These are phyloP conservation scores for Fusarium coffeatum DNA, from an alignment of 2,329 filamentous ascomycete genomes.

Conservation along the genomic window DNA sequence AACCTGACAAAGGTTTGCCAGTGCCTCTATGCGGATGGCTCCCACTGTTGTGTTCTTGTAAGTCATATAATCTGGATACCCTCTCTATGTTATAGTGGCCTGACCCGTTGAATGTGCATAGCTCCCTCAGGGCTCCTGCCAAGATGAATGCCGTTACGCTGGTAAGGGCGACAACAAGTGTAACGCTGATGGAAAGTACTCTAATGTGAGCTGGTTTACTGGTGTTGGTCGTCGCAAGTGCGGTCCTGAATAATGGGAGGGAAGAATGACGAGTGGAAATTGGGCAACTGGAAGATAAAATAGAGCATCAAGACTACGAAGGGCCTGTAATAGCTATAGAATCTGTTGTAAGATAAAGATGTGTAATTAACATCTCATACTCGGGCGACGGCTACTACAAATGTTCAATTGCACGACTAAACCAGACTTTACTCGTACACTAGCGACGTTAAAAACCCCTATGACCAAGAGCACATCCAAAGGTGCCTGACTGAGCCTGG, in stretches of 20 bases:
- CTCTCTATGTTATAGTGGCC: background rate
- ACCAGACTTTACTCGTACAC: accelerated
- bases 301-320: background rate
- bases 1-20: background rate
- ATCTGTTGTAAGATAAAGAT: accelerated
- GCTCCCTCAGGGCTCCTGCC: background rate
- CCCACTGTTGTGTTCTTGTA: background rate
- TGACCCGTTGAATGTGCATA: accelerated
- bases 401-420: accelerated
- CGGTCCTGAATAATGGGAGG: background rate
- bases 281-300: accelerated
- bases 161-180: background rate
- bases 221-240: background rate
- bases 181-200: background rate
- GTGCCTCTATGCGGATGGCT: background rate
- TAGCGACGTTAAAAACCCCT: background rate
- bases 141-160: background rate
- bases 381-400: accelerated
- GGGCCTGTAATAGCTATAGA: accelerated
- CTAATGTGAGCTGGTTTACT: background rate
- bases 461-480: background rate
- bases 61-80: background rate
- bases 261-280: background rate
- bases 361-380: accelerated
- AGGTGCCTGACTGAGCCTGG: accelerated